Base-by-base conservation (phyloP, 225 moss, liverwort and hornwort genomes). In the Climacium dendroides region DNA sequence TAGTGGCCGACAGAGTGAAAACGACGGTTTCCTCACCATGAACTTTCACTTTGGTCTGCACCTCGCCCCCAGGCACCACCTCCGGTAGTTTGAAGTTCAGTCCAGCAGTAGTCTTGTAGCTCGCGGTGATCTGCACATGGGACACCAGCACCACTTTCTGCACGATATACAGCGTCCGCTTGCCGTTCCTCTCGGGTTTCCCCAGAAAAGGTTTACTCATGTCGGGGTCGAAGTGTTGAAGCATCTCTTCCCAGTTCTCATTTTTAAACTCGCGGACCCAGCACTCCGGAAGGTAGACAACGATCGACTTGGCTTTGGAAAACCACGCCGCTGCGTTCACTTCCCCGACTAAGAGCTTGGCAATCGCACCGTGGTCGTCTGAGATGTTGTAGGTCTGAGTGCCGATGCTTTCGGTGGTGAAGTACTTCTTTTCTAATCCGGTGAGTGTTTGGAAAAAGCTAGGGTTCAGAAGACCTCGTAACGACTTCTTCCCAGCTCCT, bases 61-160 rank as follows among this genome's bases (percentile, higher is more conserved):
- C 29, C 2, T n/a, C 37, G 3, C 35, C 29, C 37, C 19, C 47
- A 18, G n/a, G 81, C 39, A 47, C 59, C 61, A 30, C 80, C 61
- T 30, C 30, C 20, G 47, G 32, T 13, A 32, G 4, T 8, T 34
- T 5, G 20, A 80, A 32, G 28, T 79, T 8, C 41, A 59, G 3
- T 41, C 79, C 79, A 25, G 29, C 12, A 18, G 60, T 22, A 18
- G 45, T 62, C 4, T 34, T 30, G 29, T 29, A 80, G 12, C 20
- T 45, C 12, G 43, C 80, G 55, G 55, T 64, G 72, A 89, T 79
- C 79, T 35, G 55, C 78, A 89, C 78, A 54, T 83, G 72, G 17
- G 78, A 28, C 55, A 87, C 89, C 24, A 87, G 72, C 71, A 89
- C 45, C 54, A 83, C 87, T 79, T 89, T 89, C 87, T 86, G 87